These are phyloP conservation scores for Lentinula boryana DNA, from an alignment of 768 basidiomycete genomes.

Conservation along the genomic window DNA sequence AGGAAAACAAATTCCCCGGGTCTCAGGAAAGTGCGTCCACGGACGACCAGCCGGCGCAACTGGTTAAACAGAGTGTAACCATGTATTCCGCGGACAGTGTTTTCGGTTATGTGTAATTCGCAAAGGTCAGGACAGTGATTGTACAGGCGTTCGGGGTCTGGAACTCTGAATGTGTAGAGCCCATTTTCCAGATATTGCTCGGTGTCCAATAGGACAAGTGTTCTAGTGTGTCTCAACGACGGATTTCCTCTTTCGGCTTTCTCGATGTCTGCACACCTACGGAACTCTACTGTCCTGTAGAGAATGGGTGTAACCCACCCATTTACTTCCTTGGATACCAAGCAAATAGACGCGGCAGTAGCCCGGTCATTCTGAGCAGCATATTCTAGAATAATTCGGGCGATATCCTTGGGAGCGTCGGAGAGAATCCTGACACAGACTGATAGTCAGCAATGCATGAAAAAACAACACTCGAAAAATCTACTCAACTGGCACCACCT, in stretches of 20 bases:
- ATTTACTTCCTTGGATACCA: conserved; percentile 3
- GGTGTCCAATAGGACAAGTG: background rate
- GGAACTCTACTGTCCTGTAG: background rate
- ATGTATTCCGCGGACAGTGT: background rate
- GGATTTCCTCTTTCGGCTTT: background rate
- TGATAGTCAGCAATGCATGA: background rate
- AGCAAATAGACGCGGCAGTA: background rate
- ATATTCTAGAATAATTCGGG: conserved; percentile 3
- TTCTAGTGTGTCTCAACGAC: background rate
- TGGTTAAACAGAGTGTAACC: background rate
- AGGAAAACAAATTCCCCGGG: conserved; percentile 3
- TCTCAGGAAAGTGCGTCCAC: background rate
- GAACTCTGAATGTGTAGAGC: background rate
- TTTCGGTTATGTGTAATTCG: background rate
- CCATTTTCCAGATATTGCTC: background rate
- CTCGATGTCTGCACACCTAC: background rate
- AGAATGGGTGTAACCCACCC: conserved; percentile 1
- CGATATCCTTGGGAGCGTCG: background rate
- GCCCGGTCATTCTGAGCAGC: conserved; percentile 2
- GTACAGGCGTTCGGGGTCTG: background rate
- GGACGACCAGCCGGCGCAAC: background rate
- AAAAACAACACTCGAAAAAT: background rate
- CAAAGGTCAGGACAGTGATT: background rate
- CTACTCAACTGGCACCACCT: conserved; percentile 1
- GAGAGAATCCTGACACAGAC: background rate